phyloP scores from a whole-genome alignment of 2,329 filamentous ascomycete species.

The Lachnellula occidentalis region DNA sequence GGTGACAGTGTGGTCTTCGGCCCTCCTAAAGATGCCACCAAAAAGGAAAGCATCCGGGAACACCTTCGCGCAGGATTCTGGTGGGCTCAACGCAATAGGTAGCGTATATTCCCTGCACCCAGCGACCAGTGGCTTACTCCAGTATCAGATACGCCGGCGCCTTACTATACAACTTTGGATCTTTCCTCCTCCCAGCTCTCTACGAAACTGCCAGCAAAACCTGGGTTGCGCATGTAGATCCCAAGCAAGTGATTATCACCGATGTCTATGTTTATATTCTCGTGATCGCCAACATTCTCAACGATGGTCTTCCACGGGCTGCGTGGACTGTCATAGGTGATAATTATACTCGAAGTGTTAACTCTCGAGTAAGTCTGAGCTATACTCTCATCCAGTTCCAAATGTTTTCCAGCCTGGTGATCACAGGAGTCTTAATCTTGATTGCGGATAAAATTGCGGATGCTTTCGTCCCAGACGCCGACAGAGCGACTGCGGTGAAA shows the following conservation, averaged over 20 bases:
- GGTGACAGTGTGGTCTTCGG: background rate
- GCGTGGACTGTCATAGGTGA: slow-evolving; percentile 67
- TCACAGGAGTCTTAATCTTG: slow-evolving; percentile 53
- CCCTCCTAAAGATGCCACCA: background rate
- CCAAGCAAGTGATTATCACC: slow-evolving; percentile 55
- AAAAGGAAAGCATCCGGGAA: background rate
- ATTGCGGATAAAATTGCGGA: slow-evolving; percentile 50
- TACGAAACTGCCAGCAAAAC: slow-evolving; percentile 64
- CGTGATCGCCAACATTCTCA: slow-evolving; percentile 62
- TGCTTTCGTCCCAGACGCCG: slow-evolving; percentile 57
- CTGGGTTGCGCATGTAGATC: slow-evolving; percentile 67
- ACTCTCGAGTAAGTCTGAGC: slow-evolving; percentile 50
- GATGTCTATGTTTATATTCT: slow-evolving; percentile 66
- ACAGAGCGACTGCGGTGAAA: slow-evolving; percentile 49
- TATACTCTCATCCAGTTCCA: slow-evolving; percentile 62
- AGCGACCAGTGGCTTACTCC: background rate
- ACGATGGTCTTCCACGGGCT: slow-evolving; percentile 65
- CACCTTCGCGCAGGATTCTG: background rate
- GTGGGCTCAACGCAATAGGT: background rate
- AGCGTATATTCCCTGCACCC: background rate
- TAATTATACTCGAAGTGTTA: slow-evolving; percentile 44
- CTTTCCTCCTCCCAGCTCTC: slow-evolving; percentile 61
- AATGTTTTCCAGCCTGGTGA: slow-evolving; percentile 47
- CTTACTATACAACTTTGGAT: slow-evolving; percentile 49
- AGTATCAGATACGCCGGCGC: background rate